Evolutionary conservation across 768 basidiomycete species (phyloP).

Genomic region (Auricularia auricula-judae): DNA sequence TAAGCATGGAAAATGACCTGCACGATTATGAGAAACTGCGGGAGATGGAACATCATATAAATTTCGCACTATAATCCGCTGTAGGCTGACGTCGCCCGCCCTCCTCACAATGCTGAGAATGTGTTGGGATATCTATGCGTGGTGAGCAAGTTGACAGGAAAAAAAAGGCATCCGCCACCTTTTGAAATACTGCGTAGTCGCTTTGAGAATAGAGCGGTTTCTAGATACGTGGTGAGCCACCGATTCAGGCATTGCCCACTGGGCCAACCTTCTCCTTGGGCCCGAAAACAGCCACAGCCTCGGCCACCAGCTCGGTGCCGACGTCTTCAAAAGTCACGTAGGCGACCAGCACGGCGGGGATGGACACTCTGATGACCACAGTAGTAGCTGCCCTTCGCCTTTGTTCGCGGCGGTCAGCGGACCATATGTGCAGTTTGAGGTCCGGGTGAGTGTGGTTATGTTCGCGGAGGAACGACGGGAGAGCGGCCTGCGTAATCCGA

Average conservation of each 20-base stretch:
- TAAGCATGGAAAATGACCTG: constrained; percentile 49
- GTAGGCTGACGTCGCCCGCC: constrained; percentile 41
- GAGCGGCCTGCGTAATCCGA: not conserved
- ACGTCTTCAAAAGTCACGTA: constrained; percentile 42
- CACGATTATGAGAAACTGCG: constrained; percentile 2
- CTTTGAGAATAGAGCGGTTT: constrained; percentile 61
- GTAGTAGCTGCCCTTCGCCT: constrained; percentile 12
- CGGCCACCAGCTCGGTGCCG: constrained; percentile 30
- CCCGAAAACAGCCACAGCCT: constrained; percentile 60
- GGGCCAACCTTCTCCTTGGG: constrained; percentile 54
- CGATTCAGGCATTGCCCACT: not conserved
- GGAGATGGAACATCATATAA: constrained; percentile 3
- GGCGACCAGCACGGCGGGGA: constrained; percentile 55
- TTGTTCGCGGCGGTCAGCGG: constrained; percentile 17
- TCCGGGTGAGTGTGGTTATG: constrained; percentile 5
- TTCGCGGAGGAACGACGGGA: not conserved
- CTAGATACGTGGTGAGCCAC: constrained; percentile 22
- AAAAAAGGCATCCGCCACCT: constrained; percentile 6
- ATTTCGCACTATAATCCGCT: constrained; percentile 36
- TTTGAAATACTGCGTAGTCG: constrained; percentile 51
- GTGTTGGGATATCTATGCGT: constrained; percentile 42
- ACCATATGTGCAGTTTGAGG: constrained; percentile 47
- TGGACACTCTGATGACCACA: constrained; percentile 43
- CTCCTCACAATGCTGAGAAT: constrained; percentile 47
- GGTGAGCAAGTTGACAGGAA: not conserved